Evolutionary conservation across 345 rosid genomes (phyloP), one percentile per base, ranked within the genome.

Genomic region (Eucalyptus sp.): DNA sequence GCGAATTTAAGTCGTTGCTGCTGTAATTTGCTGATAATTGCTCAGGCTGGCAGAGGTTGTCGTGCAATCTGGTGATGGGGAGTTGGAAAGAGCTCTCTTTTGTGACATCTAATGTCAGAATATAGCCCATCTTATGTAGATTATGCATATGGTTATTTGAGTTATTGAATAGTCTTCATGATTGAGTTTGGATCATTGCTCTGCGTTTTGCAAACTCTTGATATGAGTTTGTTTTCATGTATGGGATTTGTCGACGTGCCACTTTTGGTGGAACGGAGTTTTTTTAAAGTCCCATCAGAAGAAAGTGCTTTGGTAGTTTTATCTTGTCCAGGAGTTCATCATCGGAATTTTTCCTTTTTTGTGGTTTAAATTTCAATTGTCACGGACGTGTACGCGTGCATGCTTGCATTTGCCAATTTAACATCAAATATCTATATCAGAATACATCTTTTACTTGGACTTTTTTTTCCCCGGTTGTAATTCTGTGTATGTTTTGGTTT

Each of bases 311-410:
- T 37, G 22, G 83, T 71, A 37, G 13, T 71, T 41, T 46, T 18
- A 10, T 37, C 83, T 20, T 18, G 83, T 71, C 83, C 27, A 0
- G 44, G 37, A 2, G 46, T 37, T 37, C 83, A 37, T 37, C 46
- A 37, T 71, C 4, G 0, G 27, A 10, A 18, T 37, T 22, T 17
- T 14, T 66, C 3, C 4, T 37, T 3, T 37, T 37, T 37, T 37
- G 37, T 71, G 1, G 25, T 37, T 37, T 71, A 71, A 20, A 20
- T 71, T 71, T 71, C 27, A 37, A 18, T 18, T 13, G 25, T 37
- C 3, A 22, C 0, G 4, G 44, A 71, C 4, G 0, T 71, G 46
- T 71, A 10, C 18, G 46, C 4, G 80, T 3, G 7, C 13, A 17
- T 71, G 81, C 81, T 71, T 71, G 83, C 7, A 7, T 18, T 71